These are phyloP conservation scores for Eucalyptus marginata DNA, from an alignment of 345 rosid genomes.

Conservation along the genomic window DNA sequence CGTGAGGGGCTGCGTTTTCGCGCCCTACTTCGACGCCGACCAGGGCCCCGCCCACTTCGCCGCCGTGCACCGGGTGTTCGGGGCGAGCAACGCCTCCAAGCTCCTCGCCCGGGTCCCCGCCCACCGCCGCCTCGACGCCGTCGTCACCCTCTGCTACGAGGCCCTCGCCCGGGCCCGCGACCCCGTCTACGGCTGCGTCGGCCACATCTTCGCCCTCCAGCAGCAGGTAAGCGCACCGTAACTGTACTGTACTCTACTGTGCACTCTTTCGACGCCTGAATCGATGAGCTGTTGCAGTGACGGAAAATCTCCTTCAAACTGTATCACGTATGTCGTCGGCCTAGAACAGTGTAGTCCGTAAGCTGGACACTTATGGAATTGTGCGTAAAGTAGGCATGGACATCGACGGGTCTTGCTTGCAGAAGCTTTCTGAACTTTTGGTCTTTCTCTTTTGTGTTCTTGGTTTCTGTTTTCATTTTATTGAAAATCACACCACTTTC, in stretches of 20 bases:
- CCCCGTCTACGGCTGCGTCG: constrained; percentile 81
- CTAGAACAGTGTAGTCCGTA: not conserved
- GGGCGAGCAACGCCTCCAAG: constrained; percentile 89
- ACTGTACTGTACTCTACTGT: not conserved
- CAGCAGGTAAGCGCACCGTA: constrained; percentile 40
- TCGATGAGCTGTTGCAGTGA: not conserved
- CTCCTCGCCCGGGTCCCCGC: constrained; percentile 51
- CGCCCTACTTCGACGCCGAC: constrained; percentile 83
- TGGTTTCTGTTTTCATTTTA: not conserved
- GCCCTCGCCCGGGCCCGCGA: constrained; percentile 73
- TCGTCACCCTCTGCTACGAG: constrained; percentile 67
- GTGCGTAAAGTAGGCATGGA: not conserved
- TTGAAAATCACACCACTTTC: not conserved
- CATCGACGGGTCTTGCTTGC: not conserved
- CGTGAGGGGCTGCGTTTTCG: constrained; percentile 65
- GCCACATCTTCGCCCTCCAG: constrained; percentile 68
- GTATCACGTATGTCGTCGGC: not conserved
- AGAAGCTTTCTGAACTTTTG: not conserved
- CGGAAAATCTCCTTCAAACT: not conserved
- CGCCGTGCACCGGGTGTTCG: constrained; percentile 85
- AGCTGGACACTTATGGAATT: not conserved
- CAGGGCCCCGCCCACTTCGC: constrained; percentile 77
- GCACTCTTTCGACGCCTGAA: not conserved
- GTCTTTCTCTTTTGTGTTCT: not conserved
- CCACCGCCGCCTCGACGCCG: constrained; percentile 67